Evolutionary conservation across 1,284 basidiomycete genomes (phyloP), one percentile per base, ranked within the genome.

Genomic region (Pisolithus thermaeus): DNA sequence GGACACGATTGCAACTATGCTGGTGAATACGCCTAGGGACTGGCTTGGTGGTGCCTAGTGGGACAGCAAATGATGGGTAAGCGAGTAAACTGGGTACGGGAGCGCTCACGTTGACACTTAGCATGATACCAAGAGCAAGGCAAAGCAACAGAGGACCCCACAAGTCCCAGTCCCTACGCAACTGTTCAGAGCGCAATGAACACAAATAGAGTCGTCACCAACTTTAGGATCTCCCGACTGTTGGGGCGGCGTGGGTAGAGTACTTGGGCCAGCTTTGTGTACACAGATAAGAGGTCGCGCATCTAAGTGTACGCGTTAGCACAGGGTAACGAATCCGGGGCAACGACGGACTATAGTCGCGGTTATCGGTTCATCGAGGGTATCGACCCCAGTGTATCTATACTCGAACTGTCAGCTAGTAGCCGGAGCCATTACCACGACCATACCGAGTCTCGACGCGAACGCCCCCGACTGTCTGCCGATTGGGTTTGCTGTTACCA

Each of bases 61-160:
- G n/a, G 20, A 9, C 30, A 37, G 20, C 40, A 22, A 20, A 49
- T 40, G 27, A 38, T 42, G 11, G 4, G 32, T 36, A 25, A 51
- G 1, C 3, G 8, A 18, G 16, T 39, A 2, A 18, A 3, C 38
- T 9, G 14, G 22, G 20, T 7, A 40, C 9, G 18, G 6, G 3
- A 40, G 27, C 2, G 71, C 83, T 57, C 61, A 93, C 93, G 67
- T 93, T 92, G 42, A 95, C 72, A 56, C 90, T 95, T 16, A 97
- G 79, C 72, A 96, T 84, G 47, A 94, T 89, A 40, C 88, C 91
- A 11, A 97, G 76, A 20, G 82, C 72, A 52, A 97, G 76, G 63
- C 90, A 95, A 49, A 97, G 79, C 37, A 96, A 78, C 7, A 97
- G 76, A 8, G 93, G 94, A 2, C 93, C 94, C 94, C 93, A 97